Percentiles rank a stretch among this genome's conserved stretches.
Conservation (phyloP, 1,284 basidiomycete species). For the Sanghuangporus sanghuang region DNA sequence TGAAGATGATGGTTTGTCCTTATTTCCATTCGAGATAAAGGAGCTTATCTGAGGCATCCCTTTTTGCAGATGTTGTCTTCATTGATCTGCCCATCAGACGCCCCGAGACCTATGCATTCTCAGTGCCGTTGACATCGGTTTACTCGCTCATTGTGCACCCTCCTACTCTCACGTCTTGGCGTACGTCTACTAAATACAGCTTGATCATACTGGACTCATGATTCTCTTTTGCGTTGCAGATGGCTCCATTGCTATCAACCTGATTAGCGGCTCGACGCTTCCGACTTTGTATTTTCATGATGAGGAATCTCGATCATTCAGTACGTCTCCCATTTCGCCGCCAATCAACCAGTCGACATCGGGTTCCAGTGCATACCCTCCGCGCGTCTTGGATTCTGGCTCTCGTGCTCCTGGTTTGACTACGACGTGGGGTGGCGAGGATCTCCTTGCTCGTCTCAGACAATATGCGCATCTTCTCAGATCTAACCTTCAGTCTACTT, state of each 20-base stretch:
- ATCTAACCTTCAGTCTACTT: conserved; percentile 70
- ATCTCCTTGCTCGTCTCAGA: conserved; percentile 68
- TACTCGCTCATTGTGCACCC: conserved; percentile 88
- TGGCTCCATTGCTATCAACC: conserved; percentile 75
- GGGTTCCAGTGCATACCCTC: conserved; percentile 49
- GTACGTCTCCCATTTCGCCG: conserved; percentile 43
- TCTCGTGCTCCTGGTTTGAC: conserved; percentile 25
- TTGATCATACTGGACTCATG: background rate
- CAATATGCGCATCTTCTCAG: conserved; percentile 72
- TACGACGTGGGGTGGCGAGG: conserved; percentile 78
- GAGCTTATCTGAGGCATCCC: background rate
- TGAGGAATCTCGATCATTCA: conserved; percentile 84
- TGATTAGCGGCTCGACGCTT: conserved; percentile 85
- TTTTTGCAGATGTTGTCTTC: conserved; percentile 59
- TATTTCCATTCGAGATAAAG: background rate
- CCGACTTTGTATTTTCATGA: conserved; percentile 95
- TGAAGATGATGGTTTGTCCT: conserved; percentile 63
- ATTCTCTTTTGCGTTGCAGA: conserved; percentile 36
- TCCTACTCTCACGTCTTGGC: conserved; percentile 83
- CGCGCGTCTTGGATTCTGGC: conserved; percentile 33
- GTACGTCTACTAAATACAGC: conserved; percentile 42
- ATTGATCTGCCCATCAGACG: conserved; percentile 71
- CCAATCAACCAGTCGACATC: conserved; percentile 25
- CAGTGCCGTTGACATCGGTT: conserved; percentile 82
- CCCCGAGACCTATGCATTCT: conserved; percentile 92